A percentile compares a stretch with the other conserved stretches of the same genome.
These are phyloP conservation scores for Coriolopsis trogii DNA, from an alignment of 1,284 basidiomycete genomes.

Conservation along the genomic window DNA sequence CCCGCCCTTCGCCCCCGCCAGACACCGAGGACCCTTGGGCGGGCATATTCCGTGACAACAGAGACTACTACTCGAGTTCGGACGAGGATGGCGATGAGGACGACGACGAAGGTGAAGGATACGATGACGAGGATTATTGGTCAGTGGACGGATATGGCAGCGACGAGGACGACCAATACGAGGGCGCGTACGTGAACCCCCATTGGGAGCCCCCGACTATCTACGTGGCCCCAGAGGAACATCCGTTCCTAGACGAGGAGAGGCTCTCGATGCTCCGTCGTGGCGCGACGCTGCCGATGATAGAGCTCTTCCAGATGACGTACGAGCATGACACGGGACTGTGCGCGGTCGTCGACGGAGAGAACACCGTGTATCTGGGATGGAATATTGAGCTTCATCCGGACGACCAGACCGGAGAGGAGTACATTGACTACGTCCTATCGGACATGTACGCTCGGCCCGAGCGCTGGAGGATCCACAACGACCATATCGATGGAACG, in stretches of 20 bases:
- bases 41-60: constrained; percentile 57
- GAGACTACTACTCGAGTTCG: constrained; percentile 43
- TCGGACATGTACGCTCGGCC: constrained; percentile 51
- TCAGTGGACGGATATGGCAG: constrained; percentile 38
- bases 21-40: constrained; percentile 62
- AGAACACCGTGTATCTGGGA: constrained; percentile 56
- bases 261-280: constrained; percentile 57
- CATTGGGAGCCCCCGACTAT: constrained; percentile 61
- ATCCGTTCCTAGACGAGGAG: constrained; percentile 40
- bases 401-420: constrained; percentile 52
- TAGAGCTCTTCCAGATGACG: constrained; percentile 53
- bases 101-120: constrained; percentile 32
- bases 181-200: constrained; percentile 44
- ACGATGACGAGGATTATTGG: constrained; percentile 41
- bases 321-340: constrained; percentile 59
- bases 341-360: constrained; percentile 39
- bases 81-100: constrained; percentile 40
- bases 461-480: constrained; percentile 51
- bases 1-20: constrained; percentile 32
- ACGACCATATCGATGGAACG: constrained; percentile 38
- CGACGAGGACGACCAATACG: constrained; percentile 38
- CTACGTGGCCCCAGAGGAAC: constrained; percentile 39
- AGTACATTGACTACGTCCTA: constrained; percentile 52
- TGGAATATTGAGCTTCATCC: constrained; percentile 61
- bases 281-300: constrained; percentile 62